Percentiles rank a stretch among this genome's conserved stretches.
These are phyloP conservation scores for Calonectria leucothoes DNA, from an alignment of 2,329 filamentous ascomycete species.

Conservation along the genomic window DNA sequence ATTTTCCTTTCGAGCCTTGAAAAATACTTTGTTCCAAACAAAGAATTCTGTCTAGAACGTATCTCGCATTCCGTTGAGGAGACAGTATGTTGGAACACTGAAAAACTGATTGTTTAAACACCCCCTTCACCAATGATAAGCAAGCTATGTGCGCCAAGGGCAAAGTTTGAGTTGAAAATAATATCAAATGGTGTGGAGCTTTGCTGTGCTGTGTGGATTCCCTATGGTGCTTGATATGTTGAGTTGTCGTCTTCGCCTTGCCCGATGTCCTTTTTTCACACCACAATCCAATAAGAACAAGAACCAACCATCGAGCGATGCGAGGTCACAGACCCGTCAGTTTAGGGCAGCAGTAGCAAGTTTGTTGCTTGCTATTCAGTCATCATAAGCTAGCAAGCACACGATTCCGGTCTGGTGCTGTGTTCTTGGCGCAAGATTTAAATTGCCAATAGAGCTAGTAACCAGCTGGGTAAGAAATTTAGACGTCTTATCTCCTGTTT, in stretches of 20 bases:
- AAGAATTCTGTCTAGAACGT: neutral
- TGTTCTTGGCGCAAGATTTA: neutral
- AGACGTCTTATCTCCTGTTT: neutral
- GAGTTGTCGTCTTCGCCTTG: neutral
- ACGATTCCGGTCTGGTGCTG: neutral
- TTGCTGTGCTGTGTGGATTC: neutral
- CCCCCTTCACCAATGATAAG: neutral
- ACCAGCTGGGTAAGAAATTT: no score
- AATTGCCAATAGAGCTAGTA: neutral
- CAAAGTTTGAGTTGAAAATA: neutral
- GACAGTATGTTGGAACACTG: neutral
- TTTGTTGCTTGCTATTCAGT: neutral
- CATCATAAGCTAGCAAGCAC: constrained; percentile 1
- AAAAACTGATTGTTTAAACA: neutral
- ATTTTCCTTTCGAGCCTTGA: neutral
- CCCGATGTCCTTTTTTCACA: neutral
- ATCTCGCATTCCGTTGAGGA: neutral
- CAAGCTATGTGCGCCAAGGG: neutral
- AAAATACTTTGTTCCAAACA: neutral
- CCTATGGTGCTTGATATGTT: neutral
- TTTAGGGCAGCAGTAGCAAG: neutral
- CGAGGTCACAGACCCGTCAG: neutral
- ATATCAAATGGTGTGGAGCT: neutral
- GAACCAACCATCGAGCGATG: neutral
- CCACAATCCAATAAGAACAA: no score